A percentile compares a stretch with the other conserved stretches of the same genome.
Conservation (phyloP, 352 stramenopile genomes). For the Thalassiosira oceanica region DNA sequence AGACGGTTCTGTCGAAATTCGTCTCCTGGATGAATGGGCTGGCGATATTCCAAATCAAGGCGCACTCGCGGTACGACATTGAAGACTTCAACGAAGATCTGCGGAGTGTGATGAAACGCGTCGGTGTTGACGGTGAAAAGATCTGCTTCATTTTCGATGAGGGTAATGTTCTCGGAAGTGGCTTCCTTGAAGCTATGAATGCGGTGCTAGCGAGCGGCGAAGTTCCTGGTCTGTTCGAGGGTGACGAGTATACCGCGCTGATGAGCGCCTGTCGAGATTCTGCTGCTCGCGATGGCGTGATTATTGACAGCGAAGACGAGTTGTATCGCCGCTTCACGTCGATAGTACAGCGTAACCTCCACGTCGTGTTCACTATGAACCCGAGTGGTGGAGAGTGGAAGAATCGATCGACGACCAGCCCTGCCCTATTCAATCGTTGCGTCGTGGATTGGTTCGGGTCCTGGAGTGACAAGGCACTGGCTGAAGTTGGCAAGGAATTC, state of each 20-base stretch:
- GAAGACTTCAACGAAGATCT: slow-evolving; percentile 99
- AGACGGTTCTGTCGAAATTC: slow-evolving; percentile 97
- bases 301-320: slow-evolving; percentile 86
- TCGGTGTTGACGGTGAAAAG: slow-evolving; percentile 97
- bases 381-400: slow-evolving; percentile 95
- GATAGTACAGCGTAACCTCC: slow-evolving; percentile 98
- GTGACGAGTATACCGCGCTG: slow-evolving; percentile 96
- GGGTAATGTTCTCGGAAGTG: slow-evolving; percentile 95
- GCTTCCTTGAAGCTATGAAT: slow-evolving; percentile 99
- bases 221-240: slow-evolving; percentile 99
- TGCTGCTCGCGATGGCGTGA: slow-evolving; percentile 83
- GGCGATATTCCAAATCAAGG: slow-evolving; percentile 99
- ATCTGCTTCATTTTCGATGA: slow-evolving; percentile 99
- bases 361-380: slow-evolving; percentile 99
- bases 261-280: slow-evolving; percentile 83
- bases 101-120: slow-evolving; percentile 93
- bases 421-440: slow-evolving; percentile 99
- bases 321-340: slow-evolving; percentile 95
- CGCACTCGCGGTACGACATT: slow-evolving; percentile 97
- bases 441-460: slow-evolving; percentile 99
- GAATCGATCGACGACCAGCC: slow-evolving; percentile 96
- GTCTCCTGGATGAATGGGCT: slow-evolving; percentile 99
- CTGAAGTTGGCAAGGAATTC: slow-evolving; percentile 98
- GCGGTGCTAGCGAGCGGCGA: slow-evolving; percentile 98
- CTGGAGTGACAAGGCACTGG: slow-evolving; percentile 96